phyloP scores from a whole-genome alignment of 2,329 filamentous ascomycete species.

The Nothophaeocryptopus gaeumannii region DNA sequence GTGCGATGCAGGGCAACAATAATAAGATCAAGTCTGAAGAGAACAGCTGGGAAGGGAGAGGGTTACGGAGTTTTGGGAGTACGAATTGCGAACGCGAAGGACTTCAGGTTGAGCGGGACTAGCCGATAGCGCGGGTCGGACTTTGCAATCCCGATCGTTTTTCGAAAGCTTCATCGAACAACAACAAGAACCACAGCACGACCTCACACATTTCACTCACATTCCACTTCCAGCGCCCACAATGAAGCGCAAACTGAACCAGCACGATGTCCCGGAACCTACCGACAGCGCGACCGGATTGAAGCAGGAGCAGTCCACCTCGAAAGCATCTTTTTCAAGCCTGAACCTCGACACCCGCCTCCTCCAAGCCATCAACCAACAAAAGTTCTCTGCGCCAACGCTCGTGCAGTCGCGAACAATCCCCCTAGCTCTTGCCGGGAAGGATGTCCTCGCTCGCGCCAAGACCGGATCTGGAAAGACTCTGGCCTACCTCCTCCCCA shows the following conservation, averaged over 20 bases:
- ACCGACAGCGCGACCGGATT: constrained; percentile 1
- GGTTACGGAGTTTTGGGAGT: no score
- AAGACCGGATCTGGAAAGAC: constrained; percentile 98
- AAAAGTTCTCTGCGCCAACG: constrained; percentile 84
- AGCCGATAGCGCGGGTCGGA: no score
- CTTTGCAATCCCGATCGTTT: no score
- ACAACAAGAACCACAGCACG: neutral
- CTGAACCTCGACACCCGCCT: constrained; percentile 81
- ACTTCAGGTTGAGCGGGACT: no score
- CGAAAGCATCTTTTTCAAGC: constrained; percentile 61
- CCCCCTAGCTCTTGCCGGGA: constrained; percentile 79
- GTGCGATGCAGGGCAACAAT: no score
- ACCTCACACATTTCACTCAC: no score
- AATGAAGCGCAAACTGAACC: constrained; percentile 52
- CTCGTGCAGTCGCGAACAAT: constrained; percentile 84
- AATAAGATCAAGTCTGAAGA: no score
- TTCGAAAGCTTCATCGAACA: neutral
- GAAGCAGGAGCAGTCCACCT: neutral
- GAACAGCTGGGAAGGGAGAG: no score
- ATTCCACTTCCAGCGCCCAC: constrained; percentile 2
- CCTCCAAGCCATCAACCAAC: constrained; percentile 78
- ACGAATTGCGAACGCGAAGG: no score
- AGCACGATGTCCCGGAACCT: constrained; percentile 45
- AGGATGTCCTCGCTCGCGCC: constrained; percentile 86
- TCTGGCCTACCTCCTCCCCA: constrained; percentile 86